Evolutionary conservation across 495 filamentous ascomycete species (phyloP), one percentile per base, ranked within the genome.

Genomic region (Hapsidospora chrysogenum): DNA sequence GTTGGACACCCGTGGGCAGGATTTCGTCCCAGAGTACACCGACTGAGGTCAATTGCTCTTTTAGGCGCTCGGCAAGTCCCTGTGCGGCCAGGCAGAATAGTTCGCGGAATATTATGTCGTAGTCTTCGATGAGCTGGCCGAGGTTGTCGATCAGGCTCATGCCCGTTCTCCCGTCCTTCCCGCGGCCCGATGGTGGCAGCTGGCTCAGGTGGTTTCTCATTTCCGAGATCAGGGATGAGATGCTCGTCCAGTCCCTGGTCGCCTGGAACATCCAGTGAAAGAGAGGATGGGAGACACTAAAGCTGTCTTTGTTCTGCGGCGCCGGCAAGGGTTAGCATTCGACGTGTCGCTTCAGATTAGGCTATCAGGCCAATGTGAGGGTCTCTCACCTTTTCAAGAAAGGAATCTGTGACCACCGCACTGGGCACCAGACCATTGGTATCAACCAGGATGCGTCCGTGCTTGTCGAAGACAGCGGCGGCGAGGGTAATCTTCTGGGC

Each of bases 181-280:
- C 39, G 9, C 31, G 33, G 33, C 36, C 22, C 33, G 40, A 41
- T 31, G 50, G 52, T 4, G 57, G 52, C 19, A 57, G 46, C 9
- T 49, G 48, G 27, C 62, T 57, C 11, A 80, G 58, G 28, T 74
- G 72, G 20, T 57, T 59, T 37, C 54, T 55, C 78, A 92, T 92
- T 17, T 67, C 67, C 9, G 73, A 69, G 21, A 92, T 58, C 9
- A 87, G 60, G 18, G 74, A 66, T 32, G 61, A 64, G 14, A 93
- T 61, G 16, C 67, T 63, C 5, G 52, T 47, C 85, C 85, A 94
- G 49, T 82, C 72, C 16, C 74, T 68, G 23, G 77, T 78, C 9
- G 80, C 80, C 37, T 80, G 70, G 49, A 80, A 92, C 31, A 85
- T 70, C 85, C 85, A 93, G 19, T 85, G 72, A 51, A 89, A 94